These are phyloP conservation scores for Didymella glomerata DNA, from an alignment of 2,329 filamentous ascomycete genomes.

Conservation along the genomic window DNA sequence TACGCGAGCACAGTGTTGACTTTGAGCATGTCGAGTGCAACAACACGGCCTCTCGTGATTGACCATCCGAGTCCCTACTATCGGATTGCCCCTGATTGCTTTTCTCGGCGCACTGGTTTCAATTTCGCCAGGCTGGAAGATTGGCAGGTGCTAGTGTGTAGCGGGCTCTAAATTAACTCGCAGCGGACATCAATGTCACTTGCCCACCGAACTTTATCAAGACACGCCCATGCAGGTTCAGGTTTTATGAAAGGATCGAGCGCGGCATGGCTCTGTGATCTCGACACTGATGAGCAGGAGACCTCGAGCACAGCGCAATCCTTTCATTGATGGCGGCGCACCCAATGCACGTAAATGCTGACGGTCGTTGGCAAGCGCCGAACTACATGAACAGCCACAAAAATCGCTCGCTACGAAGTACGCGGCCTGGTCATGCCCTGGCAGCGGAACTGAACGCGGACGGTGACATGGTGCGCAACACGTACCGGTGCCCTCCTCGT, in stretches of 20 bases:
- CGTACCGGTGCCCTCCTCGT: slow-evolving; percentile 1
- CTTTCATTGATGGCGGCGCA: slow-evolving; percentile 26
- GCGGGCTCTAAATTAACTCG: slow-evolving; percentile 30
- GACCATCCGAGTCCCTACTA: slow-evolving; percentile 5
- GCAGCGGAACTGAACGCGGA: slow-evolving; percentile 6
- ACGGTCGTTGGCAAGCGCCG: slow-evolving; percentile 28
- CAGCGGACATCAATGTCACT: slow-evolving; percentile 29
- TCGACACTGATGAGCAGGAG: slow-evolving; percentile 37
- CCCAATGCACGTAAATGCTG: slow-evolving; percentile 9
- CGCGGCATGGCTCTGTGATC: slow-evolving; percentile 16
- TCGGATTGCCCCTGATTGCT: slow-evolving; percentile 17
- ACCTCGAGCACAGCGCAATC: slow-evolving; percentile 26
- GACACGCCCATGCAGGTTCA: slow-evolving; percentile 16
- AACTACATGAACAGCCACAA: slow-evolving; percentile 34
- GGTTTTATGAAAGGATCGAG: slow-evolving; percentile 18
- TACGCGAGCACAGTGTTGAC: slow-evolving; percentile 12
- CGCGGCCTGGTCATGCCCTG: slow-evolving; percentile 17
- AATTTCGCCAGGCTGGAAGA: slow-evolving; percentile 30
- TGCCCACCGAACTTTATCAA: slow-evolving; percentile 18
- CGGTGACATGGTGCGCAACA: slow-evolving; percentile 10
- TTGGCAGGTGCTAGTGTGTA: slow-evolving; percentile 28
- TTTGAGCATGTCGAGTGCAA: slow-evolving; percentile 4
- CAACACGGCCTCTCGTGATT: background rate
- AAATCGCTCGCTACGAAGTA: slow-evolving; percentile 27
- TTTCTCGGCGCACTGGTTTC: slow-evolving; percentile 20